Conservation (phyloP, 2,329 filamentous ascomycete genomes). For the Metarhizium robertsii region DNA sequence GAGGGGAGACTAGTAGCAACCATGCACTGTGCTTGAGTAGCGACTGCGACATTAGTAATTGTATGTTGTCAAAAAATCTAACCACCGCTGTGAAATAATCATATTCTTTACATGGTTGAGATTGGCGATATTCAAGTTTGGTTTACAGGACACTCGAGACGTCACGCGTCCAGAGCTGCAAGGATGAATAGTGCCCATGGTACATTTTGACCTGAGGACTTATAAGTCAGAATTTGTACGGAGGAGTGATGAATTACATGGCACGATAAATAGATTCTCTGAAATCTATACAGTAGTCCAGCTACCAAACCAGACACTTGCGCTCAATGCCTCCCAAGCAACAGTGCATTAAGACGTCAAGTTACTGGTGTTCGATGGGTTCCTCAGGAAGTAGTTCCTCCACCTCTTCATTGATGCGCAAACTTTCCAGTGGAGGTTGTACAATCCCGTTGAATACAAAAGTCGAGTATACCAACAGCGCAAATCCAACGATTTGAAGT, state of each 20-base stretch:
- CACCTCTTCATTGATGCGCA: conserved; percentile 45
- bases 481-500: conserved; percentile 87
- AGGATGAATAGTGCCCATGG: too few relatives aligned
- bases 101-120: too few relatives aligned
- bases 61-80: background rate
- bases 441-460: conserved; percentile 94
- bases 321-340: background rate
- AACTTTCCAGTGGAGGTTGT: conserved; percentile 66
- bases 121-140: too few relatives aligned
- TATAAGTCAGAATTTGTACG: too few relatives aligned
- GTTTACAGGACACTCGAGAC: too few relatives aligned
- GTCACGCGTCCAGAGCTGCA: too few relatives aligned
- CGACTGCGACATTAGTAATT: background rate
- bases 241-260: too few relatives aligned
- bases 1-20: background rate
- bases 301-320: background rate
- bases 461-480: conserved; percentile 85
- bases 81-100: too few relatives aligned
- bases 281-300: background rate
- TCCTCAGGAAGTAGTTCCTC: conserved; percentile 70
- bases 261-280: too few relatives aligned
- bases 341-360: background rate
- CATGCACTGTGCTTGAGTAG: background rate
- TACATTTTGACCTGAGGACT: too few relatives aligned
- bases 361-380: conserved; percentile 61